Conservation (phyloP, 139 green algal genomes). For the Gonium pectorale region DNA sequence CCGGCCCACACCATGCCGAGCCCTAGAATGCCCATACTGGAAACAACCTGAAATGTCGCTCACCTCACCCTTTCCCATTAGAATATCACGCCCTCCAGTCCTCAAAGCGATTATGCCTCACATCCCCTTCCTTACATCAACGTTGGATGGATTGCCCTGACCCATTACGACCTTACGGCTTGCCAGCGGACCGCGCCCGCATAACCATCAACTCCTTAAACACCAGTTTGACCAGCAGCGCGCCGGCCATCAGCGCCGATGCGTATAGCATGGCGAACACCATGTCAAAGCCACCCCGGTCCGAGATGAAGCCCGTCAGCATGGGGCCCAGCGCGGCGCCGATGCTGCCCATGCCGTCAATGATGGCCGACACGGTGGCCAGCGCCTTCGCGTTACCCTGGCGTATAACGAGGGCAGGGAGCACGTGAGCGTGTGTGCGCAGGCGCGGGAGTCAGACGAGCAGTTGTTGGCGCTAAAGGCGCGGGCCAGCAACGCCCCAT, state of each 20-base stretch:
- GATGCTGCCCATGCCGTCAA: constrained; percentile 96
- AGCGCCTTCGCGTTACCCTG: constrained; percentile 90
- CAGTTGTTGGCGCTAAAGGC: too few relatives aligned
- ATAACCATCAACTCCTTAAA: constrained; percentile 52
- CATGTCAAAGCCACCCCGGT: constrained; percentile 83
- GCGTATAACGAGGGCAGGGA: background rate
- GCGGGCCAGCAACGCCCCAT: too few relatives aligned
- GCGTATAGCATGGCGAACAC: constrained; percentile 93
- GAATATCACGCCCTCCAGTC: too few relatives aligned
- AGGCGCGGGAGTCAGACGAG: too few relatives aligned
- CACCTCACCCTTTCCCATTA: too few relatives aligned
- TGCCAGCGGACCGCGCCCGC: background rate
- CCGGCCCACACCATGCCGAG: too few relatives aligned
- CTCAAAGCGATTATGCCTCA: too few relatives aligned
- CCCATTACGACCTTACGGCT: too few relatives aligned
- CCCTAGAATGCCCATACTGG: too few relatives aligned
- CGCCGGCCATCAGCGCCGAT: constrained; percentile 67
- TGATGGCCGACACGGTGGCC: constrained; percentile 97
- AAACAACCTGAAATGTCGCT: too few relatives aligned
- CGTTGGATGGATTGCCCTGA: too few relatives aligned
- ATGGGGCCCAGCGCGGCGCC: constrained; percentile 93
- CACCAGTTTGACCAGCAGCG: constrained; percentile 69
- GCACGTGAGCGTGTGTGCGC: too few relatives aligned
- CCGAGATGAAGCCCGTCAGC: constrained; percentile 89
- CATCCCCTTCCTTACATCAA: background rate